Evolutionary conservation across 805 yeast genomes (phyloP), one percentile per base, ranked within the genome.

Genomic region (Metahyphopichia silvanorum): DNA sequence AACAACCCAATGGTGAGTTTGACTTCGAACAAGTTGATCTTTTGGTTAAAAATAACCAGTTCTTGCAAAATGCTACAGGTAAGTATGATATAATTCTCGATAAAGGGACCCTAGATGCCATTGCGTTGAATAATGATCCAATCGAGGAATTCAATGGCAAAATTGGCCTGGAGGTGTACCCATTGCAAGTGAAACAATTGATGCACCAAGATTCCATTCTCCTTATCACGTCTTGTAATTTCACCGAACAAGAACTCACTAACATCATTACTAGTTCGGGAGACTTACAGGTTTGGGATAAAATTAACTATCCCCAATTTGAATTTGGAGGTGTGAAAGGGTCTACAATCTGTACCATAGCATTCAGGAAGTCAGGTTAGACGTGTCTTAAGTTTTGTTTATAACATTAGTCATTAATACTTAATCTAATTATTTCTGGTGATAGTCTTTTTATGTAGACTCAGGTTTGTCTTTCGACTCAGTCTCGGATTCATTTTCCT

Each of bases 81-180:
- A 49, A 63, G 15, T 88, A 76, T 58, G 95, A 89, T 51, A 56
- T 93, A 6, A 75, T 91, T 2, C 62, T 88, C 12, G 99, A 93
- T 59, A 93, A 93, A 55, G 99, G 99, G 6, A 93, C 99, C 0
- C 62, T 93, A 15, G 99, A 93, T 61, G 99, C 99, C 4, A 91
- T 93, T 40, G 97, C 96, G 0, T 69, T 93, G 27, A 86, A 86
- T 54, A 82, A 82, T 15, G 64, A 55, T 6, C 62, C 63, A 1
- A 24, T 66, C 8, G 44, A 64, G 2, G 69, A 58, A 14, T 74
- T 74, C 37, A 69, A 59, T 6, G 69, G 65, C 6, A 62, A 66
- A 36, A 69, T 74, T 12, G 71, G 74, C 6, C 53, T 74, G 36
- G 77, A 81, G 17, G 63, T 76, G 11, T 91, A 93, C 48, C 78